Evolutionary conservation across 2,329 filamentous ascomycete genomes (phyloP), one percentile per base, ranked within the genome.

Genomic region (Teratosphaeria destructans): DNA sequence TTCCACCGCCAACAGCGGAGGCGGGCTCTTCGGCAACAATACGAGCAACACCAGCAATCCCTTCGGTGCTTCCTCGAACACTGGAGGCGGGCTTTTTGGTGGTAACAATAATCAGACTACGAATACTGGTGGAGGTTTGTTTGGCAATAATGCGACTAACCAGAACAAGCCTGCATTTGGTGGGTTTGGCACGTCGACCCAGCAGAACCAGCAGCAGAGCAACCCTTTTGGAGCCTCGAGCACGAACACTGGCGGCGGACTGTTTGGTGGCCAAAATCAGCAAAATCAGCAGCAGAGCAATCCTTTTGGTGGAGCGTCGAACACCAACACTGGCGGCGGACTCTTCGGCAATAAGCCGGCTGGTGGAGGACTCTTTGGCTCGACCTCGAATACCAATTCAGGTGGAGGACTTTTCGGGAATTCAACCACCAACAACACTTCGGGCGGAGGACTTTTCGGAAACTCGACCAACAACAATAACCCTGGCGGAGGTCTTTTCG

Each of bases 301-400:
- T 39, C 52, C 52, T 11, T 54, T 54, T 11, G 52, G 52, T 5
- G 57, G 57, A 55, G 32, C 7, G 5, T 27, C 52, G n/a, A 47
- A 29, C 27, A 55, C 52, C 11, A 59, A 59, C 53, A 32, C 75
- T 52, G 76, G 76, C 53, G 71, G 75, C 54, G 74, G 77, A 35
- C 70, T 83, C n/a, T 82, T 83, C 57, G 78, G 78, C 27, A 66
- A 64, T 57, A 8, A 96, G 96, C 73, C 92, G 90, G 64, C 68
- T 27, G 61, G 63, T 29, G 52, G 67, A 12, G 29, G 29, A 32
- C 27, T 59, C 52, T 63, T 62, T 49, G 62, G 62, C 34, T 54
- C 49, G 6, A 54, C 34, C 35, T 73, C 63, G 68, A 71, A 66
- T 35, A 75, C 66, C 67, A 71, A 67, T 34, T 64, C 68, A 34